Evolutionary conservation across 2,329 filamentous ascomycete species (phyloP), one percentile per base, ranked within the genome.

Genomic region (Cladosporium oxysporum): DNA sequence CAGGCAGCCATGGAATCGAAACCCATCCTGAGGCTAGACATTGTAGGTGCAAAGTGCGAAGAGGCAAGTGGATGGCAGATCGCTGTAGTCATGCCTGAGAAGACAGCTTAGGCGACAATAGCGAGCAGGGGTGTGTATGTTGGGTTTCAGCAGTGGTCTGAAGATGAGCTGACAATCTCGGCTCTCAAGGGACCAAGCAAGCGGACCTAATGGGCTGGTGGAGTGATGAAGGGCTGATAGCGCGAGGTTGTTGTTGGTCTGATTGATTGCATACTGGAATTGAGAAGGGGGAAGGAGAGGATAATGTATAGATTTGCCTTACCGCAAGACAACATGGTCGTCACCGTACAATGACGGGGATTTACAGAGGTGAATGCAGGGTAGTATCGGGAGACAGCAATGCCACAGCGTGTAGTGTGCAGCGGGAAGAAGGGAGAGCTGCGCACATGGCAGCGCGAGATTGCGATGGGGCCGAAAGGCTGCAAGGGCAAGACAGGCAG

Each of bases 1-100:
- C 71, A 72, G 3, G 69, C 69, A 37, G 67, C 65, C 71, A 72
- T 72, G 14, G 66, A 66, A 44, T 72, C 71, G 65, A 69, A 72
- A 16, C 69, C 71, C 64, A 68, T 70, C 23, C 58, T 62, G 23
- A 63, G 50, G 61, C 50, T 16, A 29, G 61, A 23, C 61, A 63
- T 63, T n/a, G 18, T 57, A 4, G 16, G 28, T 44, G 49, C 23
- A 47, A 44, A 55, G 50, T 33, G 33, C 33, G 50, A 44, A 12
- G 35, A 31, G 50, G 61, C 16, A 53, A 33, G 31, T 57, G 61
- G 50, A 44, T 55, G 26, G 50, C 61, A 47, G 33, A 63, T 55
- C 50, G 50, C 50, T 63, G 61, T 63, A 57, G 23, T 63, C 61
- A 63, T 63, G 61, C 61, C 61, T 63, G 35, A 63, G 61, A 29